Evolutionary conservation across 257 asterid genomes (phyloP), one percentile per base, ranked within the genome.

Genomic region (Catharanthus roseus): DNA sequence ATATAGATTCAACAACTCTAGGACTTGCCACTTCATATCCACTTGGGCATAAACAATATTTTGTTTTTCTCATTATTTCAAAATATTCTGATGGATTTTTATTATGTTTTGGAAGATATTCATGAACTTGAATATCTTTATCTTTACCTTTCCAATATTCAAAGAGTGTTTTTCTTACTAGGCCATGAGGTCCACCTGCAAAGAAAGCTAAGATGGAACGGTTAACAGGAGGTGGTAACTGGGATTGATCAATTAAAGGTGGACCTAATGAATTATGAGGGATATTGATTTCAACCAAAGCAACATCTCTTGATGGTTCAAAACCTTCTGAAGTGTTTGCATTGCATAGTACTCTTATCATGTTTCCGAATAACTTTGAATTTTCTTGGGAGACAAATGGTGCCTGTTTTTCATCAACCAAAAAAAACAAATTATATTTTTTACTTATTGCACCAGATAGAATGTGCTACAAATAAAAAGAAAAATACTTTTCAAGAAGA

Each of bases 11-110:
- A 6, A 82, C 60, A 38, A 84, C 12, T 76, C 93, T 76, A 0
- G 93, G 91, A 38, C 91, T 87, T 0, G 96, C 96, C 11, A 85
- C 96, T 78, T 87, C 93, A 47, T 82, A 85, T 0, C 96, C 96
- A 51, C 96, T 89, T 0, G 93, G 88, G 72, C 91, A 87, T 41
- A 85, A 65, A 74, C 88, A 89, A 67, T 71, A 87, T n/a, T 70
- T 81, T 0, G 93, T 65, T 0, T 68, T 70, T 0, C 84, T 75
- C 85, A 87, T 75, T 7, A 65, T 24, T 8, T 78, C 82, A n/a
- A 77, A 81, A 74, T 89, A 89, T 44, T 74, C 69, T n/a, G 42
- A 6, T 1, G 5, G 47, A 50, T 71, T 44, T 33, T 76, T 23
- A 38, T 38, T 8, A 56, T 26, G 36, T 0, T 73, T 65, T 2